phyloP scores from a whole-genome alignment of 2,329 filamentous ascomycete species.

The Paecilomyces niveus region DNA sequence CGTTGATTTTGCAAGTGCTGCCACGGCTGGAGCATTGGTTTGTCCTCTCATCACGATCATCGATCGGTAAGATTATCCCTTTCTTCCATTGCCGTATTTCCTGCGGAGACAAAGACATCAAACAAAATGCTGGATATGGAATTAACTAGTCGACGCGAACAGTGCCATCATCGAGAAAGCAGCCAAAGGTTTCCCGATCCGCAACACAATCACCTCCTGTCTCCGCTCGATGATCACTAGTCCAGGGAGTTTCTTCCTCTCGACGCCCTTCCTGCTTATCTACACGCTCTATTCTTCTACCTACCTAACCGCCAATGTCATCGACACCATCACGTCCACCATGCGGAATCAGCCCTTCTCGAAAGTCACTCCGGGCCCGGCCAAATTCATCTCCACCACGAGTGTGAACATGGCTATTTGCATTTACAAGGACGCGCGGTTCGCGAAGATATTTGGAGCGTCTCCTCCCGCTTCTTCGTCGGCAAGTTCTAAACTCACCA shows the following conservation, averaged over 20 bases:
- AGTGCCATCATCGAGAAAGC: slow-evolving; percentile 47
- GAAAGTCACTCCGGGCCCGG: slow-evolving; percentile 61
- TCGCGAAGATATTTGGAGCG: slow-evolving; percentile 74
- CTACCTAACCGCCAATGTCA: slow-evolving; percentile 78
- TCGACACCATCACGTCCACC: slow-evolving; percentile 75
- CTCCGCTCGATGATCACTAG: slow-evolving; percentile 32
- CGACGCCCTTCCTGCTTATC: slow-evolving; percentile 44
- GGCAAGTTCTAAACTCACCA: slow-evolving; percentile 6
- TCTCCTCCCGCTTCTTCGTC: slow-evolving; percentile 40
- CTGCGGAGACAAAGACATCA: slow-evolving; percentile 1
- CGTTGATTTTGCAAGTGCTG: slow-evolving; percentile 62
- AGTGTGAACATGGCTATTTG: slow-evolving; percentile 78
- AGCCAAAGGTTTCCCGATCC: slow-evolving; percentile 36
- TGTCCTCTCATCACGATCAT: slow-evolving; percentile 83
- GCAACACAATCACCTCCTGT: slow-evolving; percentile 32
- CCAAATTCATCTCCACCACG: slow-evolving; percentile 76
- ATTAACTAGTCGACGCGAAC: neutral
- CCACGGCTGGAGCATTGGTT: slow-evolving; percentile 65
- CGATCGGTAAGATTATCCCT: slow-evolving; percentile 56
- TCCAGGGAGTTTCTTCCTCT: slow-evolving; percentile 37
- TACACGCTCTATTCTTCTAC: slow-evolving; percentile 73
- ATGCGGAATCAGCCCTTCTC: slow-evolving; percentile 49
- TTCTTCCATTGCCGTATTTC: neutral
- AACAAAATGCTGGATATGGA: neutral
- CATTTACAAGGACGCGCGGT: slow-evolving; percentile 84